A percentile compares a stretch with the other conserved stretches of the same genome.
phyloP scores from a whole-genome alignment of 2,329 filamentous ascomycete species.

The Ambrosiella xylebori region DNA sequence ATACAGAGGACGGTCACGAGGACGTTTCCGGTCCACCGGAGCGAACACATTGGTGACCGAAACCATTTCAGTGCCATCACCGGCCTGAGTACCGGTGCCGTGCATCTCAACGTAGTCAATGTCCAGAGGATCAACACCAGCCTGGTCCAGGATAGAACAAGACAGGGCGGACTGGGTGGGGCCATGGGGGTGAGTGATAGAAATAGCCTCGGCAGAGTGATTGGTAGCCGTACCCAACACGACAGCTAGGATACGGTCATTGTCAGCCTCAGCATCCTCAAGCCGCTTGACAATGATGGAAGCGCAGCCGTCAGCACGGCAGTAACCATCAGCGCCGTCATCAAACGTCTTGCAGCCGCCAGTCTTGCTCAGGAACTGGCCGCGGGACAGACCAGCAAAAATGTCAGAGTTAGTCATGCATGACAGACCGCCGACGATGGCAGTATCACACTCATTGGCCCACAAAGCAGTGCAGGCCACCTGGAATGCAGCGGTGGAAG shows the following conservation, averaged over 20 bases:
- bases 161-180: slow-evolving; percentile 59
- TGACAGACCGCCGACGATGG: slow-evolving; percentile 61
- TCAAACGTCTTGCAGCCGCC: slow-evolving; percentile 69
- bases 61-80: slow-evolving; percentile 67
- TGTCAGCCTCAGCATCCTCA: slow-evolving; percentile 59
- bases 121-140: slow-evolving; percentile 58
- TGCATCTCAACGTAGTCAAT: slow-evolving; percentile 81
- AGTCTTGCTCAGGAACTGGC: slow-evolving; percentile 61
- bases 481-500: slow-evolving; percentile 54
- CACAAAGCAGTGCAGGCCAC: slow-evolving; percentile 54
- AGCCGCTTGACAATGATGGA: slow-evolving; percentile 64
- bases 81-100: slow-evolving; percentile 73
- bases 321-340: slow-evolving; percentile 66
- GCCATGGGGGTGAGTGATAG: slow-evolving; percentile 69
- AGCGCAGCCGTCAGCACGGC: slow-evolving; percentile 59
- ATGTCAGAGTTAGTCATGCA: slow-evolving; percentile 69
- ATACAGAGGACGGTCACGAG: slow-evolving; percentile 35
- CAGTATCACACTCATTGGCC: slow-evolving; percentile 64
- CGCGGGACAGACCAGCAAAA: slow-evolving; percentile 57
- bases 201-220: slow-evolving; percentile 64
- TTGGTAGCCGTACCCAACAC: slow-evolving; percentile 63
- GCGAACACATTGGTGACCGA: slow-evolving; percentile 46
- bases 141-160: slow-evolving; percentile 50
- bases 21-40: slow-evolving; percentile 28
- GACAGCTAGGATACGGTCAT: slow-evolving; percentile 60